A percentile compares a stretch with the other conserved stretches of the same genome.
phyloP scores from a whole-genome alignment of 2,329 filamentous ascomycete species.

The Pyrenophora seminiperda region DNA sequence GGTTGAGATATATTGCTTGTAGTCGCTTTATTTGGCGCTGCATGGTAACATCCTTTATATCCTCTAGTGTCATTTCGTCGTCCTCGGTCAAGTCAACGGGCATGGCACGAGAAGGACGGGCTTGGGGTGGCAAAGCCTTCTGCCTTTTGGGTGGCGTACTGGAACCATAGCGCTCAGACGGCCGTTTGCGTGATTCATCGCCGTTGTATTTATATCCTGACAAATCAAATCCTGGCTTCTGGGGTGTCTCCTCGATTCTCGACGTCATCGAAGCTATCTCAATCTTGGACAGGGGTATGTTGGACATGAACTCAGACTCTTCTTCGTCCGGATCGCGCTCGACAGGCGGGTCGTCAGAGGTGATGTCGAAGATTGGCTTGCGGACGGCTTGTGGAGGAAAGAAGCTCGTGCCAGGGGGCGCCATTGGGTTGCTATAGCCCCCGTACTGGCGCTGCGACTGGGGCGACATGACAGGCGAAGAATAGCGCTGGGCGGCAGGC shows the following conservation, averaged over 20 bases:
- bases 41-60: slow-evolving; percentile 54
- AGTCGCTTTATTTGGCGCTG: slow-evolving; percentile 60
- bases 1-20: slow-evolving; percentile 53
- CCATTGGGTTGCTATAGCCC: slow-evolving; percentile 66
- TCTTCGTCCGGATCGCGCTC: slow-evolving; percentile 57
- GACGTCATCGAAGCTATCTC: slow-evolving; percentile 30
- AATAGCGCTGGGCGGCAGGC: slow-evolving; percentile 57
- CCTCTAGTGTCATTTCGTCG: slow-evolving; percentile 25
- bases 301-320: slow-evolving; percentile 52
- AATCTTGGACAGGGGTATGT: slow-evolving; percentile 67
- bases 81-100: slow-evolving; percentile 37
- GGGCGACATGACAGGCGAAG: slow-evolving; percentile 48
- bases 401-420: slow-evolving; percentile 75
- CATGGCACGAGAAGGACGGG: slow-evolving; percentile 41
- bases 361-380: slow-evolving; percentile 48
- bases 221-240: slow-evolving; percentile 37
- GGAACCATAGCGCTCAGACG: slow-evolving; percentile 22
- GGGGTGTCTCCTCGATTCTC: slow-evolving; percentile 44
- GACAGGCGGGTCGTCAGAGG: slow-evolving; percentile 53
- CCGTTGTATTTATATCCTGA: slow-evolving; percentile 33
- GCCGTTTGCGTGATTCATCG: slow-evolving; percentile 35
- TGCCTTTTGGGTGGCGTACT: slow-evolving; percentile 33
- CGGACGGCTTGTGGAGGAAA: slow-evolving; percentile 53
- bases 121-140: slow-evolving; percentile 33
- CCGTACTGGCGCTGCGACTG: slow-evolving; percentile 75